These are phyloP conservation scores for Aspergillus flavus DNA, from an alignment of 2,329 filamentous ascomycete genomes.

Conservation along the genomic window DNA sequence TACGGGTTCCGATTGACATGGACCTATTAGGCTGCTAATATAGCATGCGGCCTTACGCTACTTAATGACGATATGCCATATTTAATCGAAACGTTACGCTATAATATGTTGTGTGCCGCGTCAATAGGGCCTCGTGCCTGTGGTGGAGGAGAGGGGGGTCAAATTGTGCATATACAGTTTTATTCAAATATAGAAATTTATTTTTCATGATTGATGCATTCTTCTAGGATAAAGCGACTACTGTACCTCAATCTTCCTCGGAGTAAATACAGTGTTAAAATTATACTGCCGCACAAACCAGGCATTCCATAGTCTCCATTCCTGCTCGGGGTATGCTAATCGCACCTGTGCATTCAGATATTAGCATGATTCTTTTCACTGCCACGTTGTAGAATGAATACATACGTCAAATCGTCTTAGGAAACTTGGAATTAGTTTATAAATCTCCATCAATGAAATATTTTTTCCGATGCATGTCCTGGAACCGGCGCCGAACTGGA, in stretches of 20 bases:
- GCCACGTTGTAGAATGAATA: background rate
- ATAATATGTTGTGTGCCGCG: background rate
- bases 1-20: background rate
- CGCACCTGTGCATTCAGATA: slow-evolving; percentile 3
- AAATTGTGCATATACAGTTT: background rate
- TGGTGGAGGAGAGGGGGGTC: background rate
- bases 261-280: slow-evolving; percentile 15
- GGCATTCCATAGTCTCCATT: slow-evolving; percentile 20
- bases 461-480: slow-evolving; percentile 9
- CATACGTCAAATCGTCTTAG: slow-evolving; percentile 16
- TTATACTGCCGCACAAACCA: slow-evolving; percentile 21
- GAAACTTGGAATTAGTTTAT: slow-evolving; percentile 12
- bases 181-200: background rate
- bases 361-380: background rate
- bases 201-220: background rate
- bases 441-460: slow-evolving; percentile 3
- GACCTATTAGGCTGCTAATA: background rate
- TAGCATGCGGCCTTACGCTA: background rate
- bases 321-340: slow-evolving; percentile 15
- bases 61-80: background rate
- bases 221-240: background rate
- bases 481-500: slow-evolving; percentile 9
- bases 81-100: background rate
- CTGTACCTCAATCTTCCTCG: slow-evolving; percentile 8
- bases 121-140: background rate